Evolutionary conservation across 2,329 filamentous ascomycete species (phyloP).

Genomic region (Colletotrichum sp.): DNA sequence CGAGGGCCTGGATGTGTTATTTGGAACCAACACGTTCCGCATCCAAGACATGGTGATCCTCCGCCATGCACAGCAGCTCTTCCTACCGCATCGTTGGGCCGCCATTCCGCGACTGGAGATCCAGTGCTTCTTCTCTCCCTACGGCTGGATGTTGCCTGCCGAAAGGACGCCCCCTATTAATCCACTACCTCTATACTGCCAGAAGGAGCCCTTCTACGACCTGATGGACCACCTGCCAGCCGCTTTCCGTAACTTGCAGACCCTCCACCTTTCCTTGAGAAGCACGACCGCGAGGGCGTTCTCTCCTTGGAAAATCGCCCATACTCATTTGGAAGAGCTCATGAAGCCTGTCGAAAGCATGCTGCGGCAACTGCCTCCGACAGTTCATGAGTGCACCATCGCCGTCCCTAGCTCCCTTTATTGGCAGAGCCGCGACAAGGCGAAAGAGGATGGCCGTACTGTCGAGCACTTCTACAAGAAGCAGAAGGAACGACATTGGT

Average conservation of each 20-base stretch:
- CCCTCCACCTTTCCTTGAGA: background rate
- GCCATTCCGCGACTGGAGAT: background rate
- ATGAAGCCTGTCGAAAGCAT: slow-evolving; percentile 22
- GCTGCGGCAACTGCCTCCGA: slow-evolving; percentile 19
- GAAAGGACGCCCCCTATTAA: background rate
- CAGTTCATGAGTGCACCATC: slow-evolving; percentile 23
- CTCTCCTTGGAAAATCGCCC: background rate
- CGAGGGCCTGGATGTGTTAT: slow-evolving; percentile 17
- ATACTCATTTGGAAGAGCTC: background rate
- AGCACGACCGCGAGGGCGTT: background rate
- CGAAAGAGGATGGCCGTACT: background rate
- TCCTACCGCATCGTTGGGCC: background rate
- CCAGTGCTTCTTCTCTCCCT: background rate
- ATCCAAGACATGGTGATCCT: slow-evolving; percentile 1
- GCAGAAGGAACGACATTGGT: slow-evolving; percentile 25
- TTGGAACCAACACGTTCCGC: slow-evolving; percentile 16
- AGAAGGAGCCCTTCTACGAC: background rate
- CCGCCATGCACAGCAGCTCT: background rate
- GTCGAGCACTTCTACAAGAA: slow-evolving; percentile 21
- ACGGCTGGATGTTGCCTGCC: background rate
- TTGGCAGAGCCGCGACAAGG: slow-evolving; percentile 14
- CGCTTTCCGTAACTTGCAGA: background rate
- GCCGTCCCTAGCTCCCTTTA: slow-evolving; percentile 27
- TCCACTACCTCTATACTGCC: background rate
- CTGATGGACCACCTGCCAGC: background rate